Conservation (phyloP, 2,329 filamentous ascomycete genomes). For the Colletotrichum cuscutae region DNA sequence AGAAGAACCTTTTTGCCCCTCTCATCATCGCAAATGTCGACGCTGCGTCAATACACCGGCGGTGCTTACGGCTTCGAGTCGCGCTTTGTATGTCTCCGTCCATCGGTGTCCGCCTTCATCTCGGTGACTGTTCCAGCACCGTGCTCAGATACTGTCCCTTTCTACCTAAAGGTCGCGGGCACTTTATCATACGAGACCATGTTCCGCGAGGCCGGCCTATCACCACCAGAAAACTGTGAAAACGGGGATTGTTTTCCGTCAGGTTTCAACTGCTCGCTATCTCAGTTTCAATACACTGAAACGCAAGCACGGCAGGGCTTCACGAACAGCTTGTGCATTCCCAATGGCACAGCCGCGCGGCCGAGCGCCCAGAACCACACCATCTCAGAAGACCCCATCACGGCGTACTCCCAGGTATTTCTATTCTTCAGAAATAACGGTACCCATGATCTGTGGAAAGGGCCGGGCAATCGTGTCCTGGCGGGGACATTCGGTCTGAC, state of each 20-base stretch:
- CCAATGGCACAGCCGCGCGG: not conserved
- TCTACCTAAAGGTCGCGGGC: not conserved
- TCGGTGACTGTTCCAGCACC: not conserved
- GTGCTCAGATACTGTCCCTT: not conserved
- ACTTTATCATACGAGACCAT: not conserved
- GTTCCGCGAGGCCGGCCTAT: not conserved
- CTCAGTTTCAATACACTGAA: slow-evolving; percentile 3
- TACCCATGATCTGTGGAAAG: not conserved
- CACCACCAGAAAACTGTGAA: not conserved
- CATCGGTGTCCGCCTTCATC: not conserved
- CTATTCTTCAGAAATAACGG: slow-evolving; percentile 16
- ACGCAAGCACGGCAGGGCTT: not conserved
- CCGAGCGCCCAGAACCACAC: slow-evolving; percentile 8
- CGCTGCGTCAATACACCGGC: not conserved
- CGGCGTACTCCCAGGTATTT: not conserved
- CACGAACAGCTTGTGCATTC: not conserved
- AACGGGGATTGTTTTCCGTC: slow-evolving; percentile 1
- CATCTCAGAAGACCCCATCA: not conserved
- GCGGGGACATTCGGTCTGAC: not conserved
- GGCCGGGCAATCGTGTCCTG: not conserved
- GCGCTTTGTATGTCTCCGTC: slow-evolving; percentile 6
- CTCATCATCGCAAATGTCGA: not conserved
- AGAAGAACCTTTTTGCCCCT: not conserved
- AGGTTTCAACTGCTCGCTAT: not conserved
- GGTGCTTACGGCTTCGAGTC: slow-evolving; percentile 10